Conservation (phyloP, 148 eudicot species). For the Euryodendron excelsum region DNA sequence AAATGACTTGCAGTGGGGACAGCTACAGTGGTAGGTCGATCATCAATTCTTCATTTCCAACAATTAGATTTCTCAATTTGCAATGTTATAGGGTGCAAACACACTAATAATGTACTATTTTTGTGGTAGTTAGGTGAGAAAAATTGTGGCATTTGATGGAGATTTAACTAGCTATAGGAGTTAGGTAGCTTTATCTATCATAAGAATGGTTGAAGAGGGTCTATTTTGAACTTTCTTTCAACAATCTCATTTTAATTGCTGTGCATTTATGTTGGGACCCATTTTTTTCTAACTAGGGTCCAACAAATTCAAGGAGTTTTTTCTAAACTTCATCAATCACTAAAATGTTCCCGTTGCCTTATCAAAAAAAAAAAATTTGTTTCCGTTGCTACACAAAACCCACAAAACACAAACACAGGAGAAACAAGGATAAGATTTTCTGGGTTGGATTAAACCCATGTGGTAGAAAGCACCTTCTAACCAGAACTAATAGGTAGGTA, state of each 20-base stretch:
- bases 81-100: background rate
- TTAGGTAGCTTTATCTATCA: slow-evolving; percentile 10
- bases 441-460: too few relatives aligned
- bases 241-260: background rate
- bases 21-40: slow-evolving; percentile 5
- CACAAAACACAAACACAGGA: background rate
- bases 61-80: background rate
- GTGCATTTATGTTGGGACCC: background rate
- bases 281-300: background rate
- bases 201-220: background rate
- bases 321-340: background rate
- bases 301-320: background rate
- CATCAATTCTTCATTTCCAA: background rate
- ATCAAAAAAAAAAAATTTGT: too few relatives aligned
- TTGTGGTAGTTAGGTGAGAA: slow-evolving; percentile 12
- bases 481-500: too few relatives aligned
- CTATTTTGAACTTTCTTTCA: background rate
- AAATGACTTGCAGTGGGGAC: slow-evolving; percentile 13
- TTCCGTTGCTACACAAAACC: too few relatives aligned
- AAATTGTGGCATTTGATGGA: slow-evolving; percentile 6
- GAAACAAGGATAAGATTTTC: too few relatives aligned
- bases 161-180: slow-evolving; percentile 12
- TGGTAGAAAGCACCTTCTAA: too few relatives aligned
- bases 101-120: background rate
- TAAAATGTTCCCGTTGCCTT: background rate